Base-by-base conservation (phyloP, 2,329 filamentous ascomycete genomes). In the Cladosporium sp. region DNA sequence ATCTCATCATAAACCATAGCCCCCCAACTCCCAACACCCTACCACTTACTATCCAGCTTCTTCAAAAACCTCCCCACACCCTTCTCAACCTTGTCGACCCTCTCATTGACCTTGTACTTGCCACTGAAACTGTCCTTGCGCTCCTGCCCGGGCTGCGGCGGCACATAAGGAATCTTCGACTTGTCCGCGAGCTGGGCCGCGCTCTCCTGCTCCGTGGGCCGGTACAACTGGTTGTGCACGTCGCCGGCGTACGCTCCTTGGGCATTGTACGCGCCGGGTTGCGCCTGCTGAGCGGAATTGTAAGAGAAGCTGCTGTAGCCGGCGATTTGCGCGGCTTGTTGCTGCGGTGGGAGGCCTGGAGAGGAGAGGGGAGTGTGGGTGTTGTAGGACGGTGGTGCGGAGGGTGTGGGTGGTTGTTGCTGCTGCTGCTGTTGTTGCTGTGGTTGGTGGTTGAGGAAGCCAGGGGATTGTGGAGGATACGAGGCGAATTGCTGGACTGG, bases 51-150 rank as follows among this genome's bases (percentile, higher is more conserved):
- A 80, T 93, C 90, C 77, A 93, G 84, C 79, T 89, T 91, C 84
- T 89, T 92, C 69, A 93, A 77, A 81, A 92, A 89, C 7, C 88
- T 87, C 31, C 86, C 85, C 5, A 92, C 85, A 1, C 89, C 88
- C 76, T 87, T 88, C 79, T 93, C 90, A 37, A 92, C 72, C 71
- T 86, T 83, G 31, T 86, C 87, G 0, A 89, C 86, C 67, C 86
- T 84, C 75, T 88, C 85, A 72, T 91, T 89, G 33, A 92, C 77
- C 74, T 83, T 66, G 29, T 62, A 35, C 49, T 66, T 67, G 6
- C 65, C 69, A 49, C 69, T 63, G 16, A 56, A 37, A 37, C 57
- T 55, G 31, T 68, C 33, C 40, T 65, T 46, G 11, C 58, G 37
- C 40, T 62, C 61, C 18, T 52, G 49, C 21, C 56, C 57, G 5